These are phyloP conservation scores for Kwoniella heveanensis DNA, from an alignment of 768 basidiomycete species.

Conservation along the genomic window DNA sequence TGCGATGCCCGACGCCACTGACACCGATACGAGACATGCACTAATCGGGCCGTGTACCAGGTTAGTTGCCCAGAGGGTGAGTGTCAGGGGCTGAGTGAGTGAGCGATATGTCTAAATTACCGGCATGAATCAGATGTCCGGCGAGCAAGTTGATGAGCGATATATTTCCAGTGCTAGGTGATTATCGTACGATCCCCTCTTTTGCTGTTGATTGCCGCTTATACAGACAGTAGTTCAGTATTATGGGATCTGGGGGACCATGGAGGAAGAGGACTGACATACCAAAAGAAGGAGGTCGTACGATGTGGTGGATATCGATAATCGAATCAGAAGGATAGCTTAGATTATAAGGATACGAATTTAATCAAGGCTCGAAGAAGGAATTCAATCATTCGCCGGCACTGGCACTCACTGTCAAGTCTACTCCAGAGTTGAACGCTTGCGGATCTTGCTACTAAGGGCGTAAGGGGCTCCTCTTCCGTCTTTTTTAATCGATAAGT, in stretches of 20 bases:
- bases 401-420: too few species aligned
- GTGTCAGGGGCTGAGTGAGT: too few species aligned
- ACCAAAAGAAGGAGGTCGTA: background rate
- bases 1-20: conserved; percentile 1
- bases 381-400: background rate
- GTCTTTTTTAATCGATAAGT: background rate
- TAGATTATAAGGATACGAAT: background rate
- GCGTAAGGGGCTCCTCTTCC: too few species aligned
- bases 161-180: background rate
- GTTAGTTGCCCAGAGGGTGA: too few species aligned
- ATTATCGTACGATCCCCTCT: background rate
- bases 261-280: too few species aligned
- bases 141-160: background rate
- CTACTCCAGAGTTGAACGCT: too few species aligned
- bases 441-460: too few species aligned
- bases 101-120: background rate
- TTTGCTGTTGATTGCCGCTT: too few species aligned
- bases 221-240: too few species aligned
- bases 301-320: too few species aligned
- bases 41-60: too few species aligned
- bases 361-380: conserved; percentile 1
- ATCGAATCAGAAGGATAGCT: background rate
- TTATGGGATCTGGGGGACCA: too few species aligned
- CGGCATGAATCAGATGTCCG: background rate
- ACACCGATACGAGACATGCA: background rate